Evolutionary conservation across 306 rosid genomes (phyloP).

Genomic region (Malus fusca): DNA sequence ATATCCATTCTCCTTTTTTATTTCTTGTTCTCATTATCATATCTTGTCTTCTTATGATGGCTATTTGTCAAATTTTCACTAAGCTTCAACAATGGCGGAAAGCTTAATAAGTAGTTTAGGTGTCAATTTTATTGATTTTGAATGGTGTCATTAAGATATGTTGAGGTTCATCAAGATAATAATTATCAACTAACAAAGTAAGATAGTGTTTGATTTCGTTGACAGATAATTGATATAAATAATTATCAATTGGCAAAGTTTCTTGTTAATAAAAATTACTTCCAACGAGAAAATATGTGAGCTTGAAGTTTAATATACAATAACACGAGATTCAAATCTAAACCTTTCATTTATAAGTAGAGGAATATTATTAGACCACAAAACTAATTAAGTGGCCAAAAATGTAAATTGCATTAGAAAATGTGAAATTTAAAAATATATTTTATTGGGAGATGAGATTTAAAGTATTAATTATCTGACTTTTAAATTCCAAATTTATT

Average conservation of each 20-base stretch:
- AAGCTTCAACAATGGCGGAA: slow-evolving; percentile 3
- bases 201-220: neutral
- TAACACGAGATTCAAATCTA: no score
- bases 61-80: neutral
- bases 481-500: no score
- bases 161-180: neutral
- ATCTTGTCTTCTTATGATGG: neutral
- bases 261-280: neutral
- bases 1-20: neutral
- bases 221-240: neutral
- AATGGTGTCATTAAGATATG: neutral
- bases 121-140: neutral
- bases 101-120: neutral
- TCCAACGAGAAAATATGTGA: neutral
- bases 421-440: no score
- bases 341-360: no score
- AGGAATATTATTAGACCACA: no score
- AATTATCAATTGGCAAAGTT: neutral
- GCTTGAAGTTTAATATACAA: no score
- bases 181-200: neutral
- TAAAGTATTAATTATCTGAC: no score
- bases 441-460: no score
- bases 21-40: neutral
- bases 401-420: no score
- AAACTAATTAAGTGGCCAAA: no score